Base-by-base conservation (phyloP, 2,329 filamentous ascomycete species). In the Fusarium sp. region DNA sequence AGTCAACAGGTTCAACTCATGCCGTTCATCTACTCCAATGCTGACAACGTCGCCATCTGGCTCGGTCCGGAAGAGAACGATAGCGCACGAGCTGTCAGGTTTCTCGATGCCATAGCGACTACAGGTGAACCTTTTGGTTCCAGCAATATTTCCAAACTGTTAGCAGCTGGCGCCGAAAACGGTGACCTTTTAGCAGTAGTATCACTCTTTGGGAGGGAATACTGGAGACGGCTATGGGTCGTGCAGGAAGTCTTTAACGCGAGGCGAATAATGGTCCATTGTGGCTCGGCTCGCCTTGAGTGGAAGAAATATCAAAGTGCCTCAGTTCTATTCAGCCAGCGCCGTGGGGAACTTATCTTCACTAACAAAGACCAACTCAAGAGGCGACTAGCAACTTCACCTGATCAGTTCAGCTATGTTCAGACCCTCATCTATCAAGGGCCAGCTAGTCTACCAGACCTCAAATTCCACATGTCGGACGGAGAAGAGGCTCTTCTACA, bases 241-340 rank as follows among this genome's bases (percentile, higher is more conserved):
- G 53, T 65, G 7, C 70, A 72, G n/a, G 69, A 72, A 9, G 45
- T 72, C 3, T 72, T 70, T 22, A 57, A 72, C 5, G 70, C 70
- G 3, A 60, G 56, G 18, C 15, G 47, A 1, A 61, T 72, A 5
- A 30, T 30, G 22, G 64, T 72, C 8, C 56, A 72, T 6, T 72
- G 69, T 15, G 70, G 70, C 15, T 22, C 38, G 11, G 50, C 64
- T 1, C 39, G 39, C 1, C 54, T 72, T 0, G 45, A 65, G 11
- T 72, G 70, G 70, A 38, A 35, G 26, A 38, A 44, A 16, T 72
- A 72, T 6, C 58, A 54, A 11, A 20, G 31, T 6, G 51, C 39
- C 9, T 72, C 60, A 1, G n/a, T 24, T 1, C 13, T 35, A 3
- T 63, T 69, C 30, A 51, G 59, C 13, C 36, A 58, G 2, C 64